These are phyloP conservation scores for Osmanthus fragrans DNA, from an alignment of 257 asterid species.

Conservation along the genomic window DNA sequence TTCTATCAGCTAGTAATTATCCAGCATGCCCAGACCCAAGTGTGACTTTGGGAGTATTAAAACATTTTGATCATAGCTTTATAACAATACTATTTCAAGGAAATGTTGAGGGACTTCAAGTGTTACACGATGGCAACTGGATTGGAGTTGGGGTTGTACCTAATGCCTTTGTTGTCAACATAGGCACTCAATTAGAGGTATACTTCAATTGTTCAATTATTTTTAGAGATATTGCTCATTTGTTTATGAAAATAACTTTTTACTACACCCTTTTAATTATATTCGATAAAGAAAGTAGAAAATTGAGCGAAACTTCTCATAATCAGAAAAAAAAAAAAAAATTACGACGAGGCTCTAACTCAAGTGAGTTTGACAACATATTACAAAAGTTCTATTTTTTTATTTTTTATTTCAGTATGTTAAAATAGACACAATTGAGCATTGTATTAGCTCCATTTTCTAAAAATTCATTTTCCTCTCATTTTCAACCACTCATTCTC, in stretches of 20 bases:
- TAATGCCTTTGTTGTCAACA: constrained; percentile 52
- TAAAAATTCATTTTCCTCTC: too few relatives aligned
- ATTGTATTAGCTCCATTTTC: too few relatives aligned
- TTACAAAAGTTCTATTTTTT: too few relatives aligned
- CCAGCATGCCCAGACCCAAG: constrained; percentile 69
- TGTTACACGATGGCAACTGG: constrained; percentile 55
- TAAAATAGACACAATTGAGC: too few relatives aligned
- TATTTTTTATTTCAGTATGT: too few relatives aligned
- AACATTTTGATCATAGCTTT: constrained; percentile 60
- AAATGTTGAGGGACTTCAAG: constrained; percentile 53
- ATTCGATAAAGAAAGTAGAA: too few relatives aligned
- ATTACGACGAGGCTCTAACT: too few relatives aligned
- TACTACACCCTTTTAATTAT: neutral
- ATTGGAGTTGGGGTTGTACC: constrained; percentile 48
- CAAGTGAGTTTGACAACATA: too few relatives aligned
- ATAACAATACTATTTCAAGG: constrained; percentile 50
- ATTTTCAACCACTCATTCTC: too few relatives aligned
- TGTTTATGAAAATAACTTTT: too few relatives aligned
- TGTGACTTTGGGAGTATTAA: constrained; percentile 47
- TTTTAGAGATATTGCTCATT: constrained; percentile 8
- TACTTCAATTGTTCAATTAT: neutral
- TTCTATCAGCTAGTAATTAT: constrained; percentile 49
- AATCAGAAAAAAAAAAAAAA: too few relatives aligned
- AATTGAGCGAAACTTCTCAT: too few relatives aligned
- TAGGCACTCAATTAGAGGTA: constrained; percentile 65